Base-by-base conservation (phyloP, 768 basidiomycete species). In the Rhodotorula sphaerocarpa region DNA sequence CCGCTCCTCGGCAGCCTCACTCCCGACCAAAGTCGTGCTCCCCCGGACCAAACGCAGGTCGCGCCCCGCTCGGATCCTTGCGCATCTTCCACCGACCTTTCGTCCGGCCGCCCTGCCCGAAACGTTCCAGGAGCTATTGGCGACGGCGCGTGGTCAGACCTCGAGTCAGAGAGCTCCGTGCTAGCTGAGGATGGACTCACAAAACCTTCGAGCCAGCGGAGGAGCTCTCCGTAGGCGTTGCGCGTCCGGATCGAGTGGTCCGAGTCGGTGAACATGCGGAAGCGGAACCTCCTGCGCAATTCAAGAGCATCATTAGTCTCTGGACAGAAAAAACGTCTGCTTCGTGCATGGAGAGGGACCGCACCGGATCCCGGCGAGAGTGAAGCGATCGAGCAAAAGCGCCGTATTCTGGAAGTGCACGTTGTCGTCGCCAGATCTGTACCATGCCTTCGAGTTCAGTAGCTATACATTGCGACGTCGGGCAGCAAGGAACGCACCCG, bases 211-310 rank as follows among this genome's bases (percentile, higher is more conserved):
- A 97, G 82, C 76, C 81, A 93, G 75, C 92, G 84, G 70, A 86
- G 88, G 50, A 99, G 76, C 77, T 93, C 93, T 70, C 86, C 76
- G 67, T 86, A 81, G 3, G 88, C 92, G 2, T 86, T 87, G 44
- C 91, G 78, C 64, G 77, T 81, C 36, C 62, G 74, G 69, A 96
- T 93, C 15, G 78, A 72, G 72, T 95, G 93, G 73, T 92, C 88
- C 86, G 88, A 90, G 76, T 99, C 95, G 28, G 90, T 90, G 76
- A 96, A 99, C 88, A 96, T 89, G 73, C 92, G 82, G 77, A 96
- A 95, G 72, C 86, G 72, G 73, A 75, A 80, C 10, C 73, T 80
- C 72, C 85, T 87, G 57, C 16, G 9, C 10, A 18, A 6, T 7
- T 18, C 27, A 15, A 23, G 41, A 44, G 47, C 51, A 30, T 47